Base-by-base conservation (phyloP, 345 rosid genomes). In the Lenwebbia sp. region DNA sequence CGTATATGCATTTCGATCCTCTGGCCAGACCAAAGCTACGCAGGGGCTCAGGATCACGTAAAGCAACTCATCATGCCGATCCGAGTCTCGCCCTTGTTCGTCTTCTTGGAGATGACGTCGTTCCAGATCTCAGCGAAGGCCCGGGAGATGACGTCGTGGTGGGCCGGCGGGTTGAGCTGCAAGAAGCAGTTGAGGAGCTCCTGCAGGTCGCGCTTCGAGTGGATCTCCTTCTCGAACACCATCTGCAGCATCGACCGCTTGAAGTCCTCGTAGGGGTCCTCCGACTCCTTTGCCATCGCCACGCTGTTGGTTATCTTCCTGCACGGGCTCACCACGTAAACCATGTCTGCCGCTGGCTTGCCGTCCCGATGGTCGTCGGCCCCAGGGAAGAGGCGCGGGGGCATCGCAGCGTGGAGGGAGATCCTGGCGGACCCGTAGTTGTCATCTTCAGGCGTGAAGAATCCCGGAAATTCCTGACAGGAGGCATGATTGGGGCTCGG, bases 151-250 rank as follows among this genome's bases (percentile, higher is more conserved):
- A 89, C 88, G 8, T 75, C 83, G 33, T 88, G 95, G 83, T 94
- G 89, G 85, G 85, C 74, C 2, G 90, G 90, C 54, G 94, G 90
- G 85, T 93, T 94, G 53, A 91, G 90, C 82, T 88, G 87, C 87
- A 94, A 78, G 90, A 92, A 90, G 83, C 95, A 91, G 19, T 88
- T 90, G 44, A 93, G 93, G 75, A 94, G 96, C 88, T 91, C 90
- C 75, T 87, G 87, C 19, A 93, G 92, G 44, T 93, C 92, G 40
- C 88, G 84, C 37, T 88, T 82, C 1, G 93, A 84, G 86, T 82
- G 87, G 62, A 94, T 91, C 87, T 90, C 91, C 74, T 90, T 89
- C 84, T 93, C 95, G 88, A 81, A 83, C 55, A 93, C 91, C 96
- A 94, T 93, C 60, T 90, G 92, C 84, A 86, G 82, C 94, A 93